These are phyloP conservation scores for Penicillium robsamsonii DNA, from an alignment of 495 filamentous ascomycete genomes.

Conservation along the genomic window DNA sequence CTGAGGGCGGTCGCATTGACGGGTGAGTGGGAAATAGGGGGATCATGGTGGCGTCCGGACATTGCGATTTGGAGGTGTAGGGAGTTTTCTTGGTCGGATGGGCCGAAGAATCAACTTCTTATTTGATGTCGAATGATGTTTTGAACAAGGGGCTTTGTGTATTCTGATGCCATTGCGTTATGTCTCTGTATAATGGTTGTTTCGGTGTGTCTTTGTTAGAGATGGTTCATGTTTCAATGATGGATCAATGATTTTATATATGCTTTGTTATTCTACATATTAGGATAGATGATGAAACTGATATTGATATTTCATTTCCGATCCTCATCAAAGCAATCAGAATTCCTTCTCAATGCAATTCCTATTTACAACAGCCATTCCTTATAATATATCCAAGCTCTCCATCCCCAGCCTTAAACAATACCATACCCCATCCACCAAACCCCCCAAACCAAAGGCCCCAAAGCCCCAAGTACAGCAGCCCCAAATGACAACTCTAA, in stretches of 20 bases:
- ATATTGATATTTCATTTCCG: not conserved
- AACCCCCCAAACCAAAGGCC: constrained; percentile 56
- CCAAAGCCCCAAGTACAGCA: constrained; percentile 57
- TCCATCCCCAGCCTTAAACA: constrained; percentile 21
- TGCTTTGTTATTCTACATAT: not conserved
- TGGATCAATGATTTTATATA: not conserved
- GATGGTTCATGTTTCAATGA: not conserved
- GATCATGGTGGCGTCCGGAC: not conserved
- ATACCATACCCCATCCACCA: constrained; percentile 70
- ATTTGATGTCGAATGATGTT: not conserved
- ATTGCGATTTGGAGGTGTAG: not conserved
- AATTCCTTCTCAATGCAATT: not conserved
- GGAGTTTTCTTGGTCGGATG: not conserved
- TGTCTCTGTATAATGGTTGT: not conserved
- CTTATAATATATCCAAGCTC: not conserved
- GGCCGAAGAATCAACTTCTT: not conserved
- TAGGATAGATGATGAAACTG: not conserved
- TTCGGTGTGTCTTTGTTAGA: not conserved
- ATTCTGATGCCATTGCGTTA: not conserved
- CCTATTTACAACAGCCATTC: not conserved
- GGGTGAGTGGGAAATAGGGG: not conserved
- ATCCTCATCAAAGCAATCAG: not conserved
- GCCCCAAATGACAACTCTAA: constrained; percentile 76
- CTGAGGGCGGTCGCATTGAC: not conserved
- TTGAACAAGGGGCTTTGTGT: not conserved